These are phyloP conservation scores for Aspergillus diversus DNA, from an alignment of 495 filamentous ascomycete genomes.

Conservation along the genomic window DNA sequence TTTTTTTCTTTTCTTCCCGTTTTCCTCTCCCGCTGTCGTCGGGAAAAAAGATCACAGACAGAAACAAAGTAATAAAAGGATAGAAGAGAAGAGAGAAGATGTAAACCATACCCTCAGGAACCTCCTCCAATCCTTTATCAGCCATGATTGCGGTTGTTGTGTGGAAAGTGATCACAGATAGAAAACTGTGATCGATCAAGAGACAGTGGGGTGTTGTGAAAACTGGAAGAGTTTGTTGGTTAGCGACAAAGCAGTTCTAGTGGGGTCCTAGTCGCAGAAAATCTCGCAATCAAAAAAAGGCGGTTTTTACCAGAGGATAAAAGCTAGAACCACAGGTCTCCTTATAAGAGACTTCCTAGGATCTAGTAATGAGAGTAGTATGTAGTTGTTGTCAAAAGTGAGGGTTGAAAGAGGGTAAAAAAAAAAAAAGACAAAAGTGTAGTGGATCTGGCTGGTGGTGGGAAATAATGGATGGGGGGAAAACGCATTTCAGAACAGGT, in stretches of 20 bases:
- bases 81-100: constrained; percentile 24
- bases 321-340: constrained; percentile 50
- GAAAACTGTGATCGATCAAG: constrained; percentile 58
- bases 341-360: constrained; percentile 34
- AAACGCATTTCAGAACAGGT: constrained; percentile 22
- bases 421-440: constrained; percentile 28
- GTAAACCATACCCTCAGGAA: constrained; percentile 75
- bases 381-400: constrained; percentile 23
- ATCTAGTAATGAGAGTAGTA: constrained; percentile 30
- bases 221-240: constrained; percentile 32
- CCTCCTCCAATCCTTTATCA: constrained; percentile 96
- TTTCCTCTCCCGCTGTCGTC: constrained; percentile 20
- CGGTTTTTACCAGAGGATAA: constrained; percentile 13
- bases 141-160: constrained; percentile 86
- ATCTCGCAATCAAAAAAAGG: constrained; percentile 48
- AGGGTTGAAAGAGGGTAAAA: constrained; percentile 32
- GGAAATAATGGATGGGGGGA: constrained; percentile 41
- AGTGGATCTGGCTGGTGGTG: constrained; percentile 34
- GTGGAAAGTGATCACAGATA: constrained; percentile 71
- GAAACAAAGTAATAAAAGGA: constrained; percentile 5
- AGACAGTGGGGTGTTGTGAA: constrained; percentile 44
- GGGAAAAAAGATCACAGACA: constrained; percentile 25
- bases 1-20: constrained; percentile 8
- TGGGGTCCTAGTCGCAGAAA: constrained; percentile 28
- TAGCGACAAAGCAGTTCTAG: constrained; percentile 42